Conservation (phyloP, 305 asterid species). For the Fraxinus latifolia region DNA sequence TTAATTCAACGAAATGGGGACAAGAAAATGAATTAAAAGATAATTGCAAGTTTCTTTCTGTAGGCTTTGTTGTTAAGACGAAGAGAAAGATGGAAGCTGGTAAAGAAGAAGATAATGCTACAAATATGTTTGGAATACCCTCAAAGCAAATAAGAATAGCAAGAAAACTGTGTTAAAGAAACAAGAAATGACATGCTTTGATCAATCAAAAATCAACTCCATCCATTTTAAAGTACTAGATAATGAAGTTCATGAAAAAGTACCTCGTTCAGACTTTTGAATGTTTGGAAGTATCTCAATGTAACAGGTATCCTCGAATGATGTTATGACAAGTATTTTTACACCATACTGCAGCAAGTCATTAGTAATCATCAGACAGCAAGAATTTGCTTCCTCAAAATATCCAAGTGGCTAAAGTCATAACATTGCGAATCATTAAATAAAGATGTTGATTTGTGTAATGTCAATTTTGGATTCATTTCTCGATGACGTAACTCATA, state of each 20-base stretch:
- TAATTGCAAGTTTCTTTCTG: background rate
- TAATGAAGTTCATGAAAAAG: background rate
- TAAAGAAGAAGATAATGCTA: background rate
- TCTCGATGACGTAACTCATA: background rate
- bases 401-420: background rate
- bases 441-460: background rate
- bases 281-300: slow-evolving; percentile 78
- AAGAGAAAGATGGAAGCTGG: background rate
- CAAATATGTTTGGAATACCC: background rate
- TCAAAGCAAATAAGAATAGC: background rate
- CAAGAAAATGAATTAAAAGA: background rate
- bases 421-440: background rate
- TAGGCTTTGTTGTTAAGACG: background rate
- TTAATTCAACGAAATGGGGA: background rate
- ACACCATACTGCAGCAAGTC: slow-evolving; percentile 80
- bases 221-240: background rate
- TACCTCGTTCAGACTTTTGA: slow-evolving; percentile 94
- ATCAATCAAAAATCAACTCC: background rate
- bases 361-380: slow-evolving; percentile 26
- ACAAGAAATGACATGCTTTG: background rate
- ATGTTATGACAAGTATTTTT: slow-evolving; percentile 82
- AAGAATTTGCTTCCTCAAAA: slow-evolving; percentile 7
- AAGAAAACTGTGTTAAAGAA: background rate
- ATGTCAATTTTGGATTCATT: background rate
- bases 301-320: slow-evolving; percentile 92